Percentiles rank a stretch among this genome's conserved stretches.
phyloP scores from a whole-genome alignment of 2,329 filamentous ascomycete genomes.

The Pseudofabraea citricarpa region DNA sequence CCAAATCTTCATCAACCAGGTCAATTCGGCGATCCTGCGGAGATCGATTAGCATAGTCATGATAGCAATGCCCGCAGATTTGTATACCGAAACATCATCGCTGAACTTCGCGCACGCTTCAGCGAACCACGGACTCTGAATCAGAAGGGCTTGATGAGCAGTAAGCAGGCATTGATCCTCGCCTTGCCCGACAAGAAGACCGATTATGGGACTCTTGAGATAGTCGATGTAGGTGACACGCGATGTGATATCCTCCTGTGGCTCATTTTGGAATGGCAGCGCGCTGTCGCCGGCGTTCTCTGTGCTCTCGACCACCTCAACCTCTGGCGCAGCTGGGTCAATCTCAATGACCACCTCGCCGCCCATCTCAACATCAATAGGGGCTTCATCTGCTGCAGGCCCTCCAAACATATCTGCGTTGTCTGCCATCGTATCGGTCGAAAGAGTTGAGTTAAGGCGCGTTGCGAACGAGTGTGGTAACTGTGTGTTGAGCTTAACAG shows the following conservation, averaged over 20 bases:
- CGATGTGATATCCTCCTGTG: constrained; percentile 14
- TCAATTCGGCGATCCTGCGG: constrained; percentile 59
- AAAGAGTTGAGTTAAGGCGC: background rate
- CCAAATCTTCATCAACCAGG: constrained; percentile 62
- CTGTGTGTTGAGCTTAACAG: background rate
- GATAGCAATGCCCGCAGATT: background rate
- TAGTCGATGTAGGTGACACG: constrained; percentile 47
- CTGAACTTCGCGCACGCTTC: constrained; percentile 57
- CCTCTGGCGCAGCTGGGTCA: constrained; percentile 7
- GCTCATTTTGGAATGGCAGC: constrained; percentile 17
- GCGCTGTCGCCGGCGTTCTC: constrained; percentile 9
- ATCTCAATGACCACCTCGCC: constrained; percentile 22
- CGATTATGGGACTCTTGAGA: constrained; percentile 65
- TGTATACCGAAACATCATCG: constrained; percentile 54
- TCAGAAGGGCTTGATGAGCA: constrained; percentile 74
- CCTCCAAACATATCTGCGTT: constrained; percentile 11
- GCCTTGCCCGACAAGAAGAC: constrained; percentile 58
- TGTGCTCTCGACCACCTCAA: background rate
- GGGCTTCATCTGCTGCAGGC: constrained; percentile 7
- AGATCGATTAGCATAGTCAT: background rate
- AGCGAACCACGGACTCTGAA: constrained; percentile 69
- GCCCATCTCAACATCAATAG: constrained; percentile 23
- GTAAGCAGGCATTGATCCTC: constrained; percentile 60
- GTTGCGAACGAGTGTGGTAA: background rate
- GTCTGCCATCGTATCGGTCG: constrained; percentile 16